A percentile compares a stretch with the other conserved stretches of the same genome.
Evolutionary conservation across 179 eudicot species (phyloP).

Genomic region (Heliamphora pulchella): DNA sequence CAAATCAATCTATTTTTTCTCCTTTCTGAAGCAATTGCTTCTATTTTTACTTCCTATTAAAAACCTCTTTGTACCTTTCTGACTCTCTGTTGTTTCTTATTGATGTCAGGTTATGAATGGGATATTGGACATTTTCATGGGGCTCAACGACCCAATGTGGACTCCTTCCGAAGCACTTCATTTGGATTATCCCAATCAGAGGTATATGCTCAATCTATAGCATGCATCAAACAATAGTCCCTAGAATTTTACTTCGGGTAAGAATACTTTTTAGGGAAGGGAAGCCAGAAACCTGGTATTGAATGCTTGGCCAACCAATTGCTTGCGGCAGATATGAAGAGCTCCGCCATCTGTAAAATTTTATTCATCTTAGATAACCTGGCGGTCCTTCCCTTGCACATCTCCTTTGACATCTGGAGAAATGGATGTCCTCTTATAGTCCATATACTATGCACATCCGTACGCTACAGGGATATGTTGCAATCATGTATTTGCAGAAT

Average conservation of each 20-base stretch:
- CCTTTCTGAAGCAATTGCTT: background rate
- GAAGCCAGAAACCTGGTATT: background rate
- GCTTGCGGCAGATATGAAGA: constrained; percentile 3
- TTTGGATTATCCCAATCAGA: constrained; percentile 70
- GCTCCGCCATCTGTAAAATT: background rate
- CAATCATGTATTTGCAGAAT: background rate
- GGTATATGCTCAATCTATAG: constrained; percentile 32
- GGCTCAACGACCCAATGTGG: constrained; percentile 88
- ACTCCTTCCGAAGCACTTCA: constrained; percentile 86
- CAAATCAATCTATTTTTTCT: background rate
- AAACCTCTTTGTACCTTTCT: background rate
- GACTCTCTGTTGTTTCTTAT: background rate
- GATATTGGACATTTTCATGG: constrained; percentile 93
- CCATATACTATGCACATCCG: too few relatives aligned
- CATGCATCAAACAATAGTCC: background rate
- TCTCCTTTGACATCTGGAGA: too few relatives aligned
- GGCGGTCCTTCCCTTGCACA: background rate
- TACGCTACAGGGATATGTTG: too few relatives aligned
- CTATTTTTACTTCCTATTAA: background rate
- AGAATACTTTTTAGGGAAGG: background rate
- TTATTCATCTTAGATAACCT: background rate
- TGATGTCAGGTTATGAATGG: constrained; percentile 86
- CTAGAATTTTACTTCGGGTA: background rate
- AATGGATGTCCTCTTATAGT: too few relatives aligned
- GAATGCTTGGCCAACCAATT: background rate